Percentiles rank a stretch among this genome's conserved stretches.
These are phyloP conservation scores for Adansonia grandidieri DNA, from an alignment of 441 rosid genomes.

Conservation along the genomic window DNA sequence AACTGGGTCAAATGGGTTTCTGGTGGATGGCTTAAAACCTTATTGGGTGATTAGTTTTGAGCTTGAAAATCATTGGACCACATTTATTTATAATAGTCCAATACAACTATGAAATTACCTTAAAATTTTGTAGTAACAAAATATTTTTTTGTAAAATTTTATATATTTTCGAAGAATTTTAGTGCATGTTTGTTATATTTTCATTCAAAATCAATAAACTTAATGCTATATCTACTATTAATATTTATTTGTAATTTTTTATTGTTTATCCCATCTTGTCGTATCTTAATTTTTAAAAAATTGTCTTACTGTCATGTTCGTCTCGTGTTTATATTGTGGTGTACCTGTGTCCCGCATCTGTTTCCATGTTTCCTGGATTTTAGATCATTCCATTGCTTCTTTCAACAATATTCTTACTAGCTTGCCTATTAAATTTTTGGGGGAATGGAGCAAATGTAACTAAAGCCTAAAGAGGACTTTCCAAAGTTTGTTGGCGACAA, in stretches of 20 bases:
- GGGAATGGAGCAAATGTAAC: neutral
- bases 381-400: neutral
- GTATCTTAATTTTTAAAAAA: neutral
- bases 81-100: neutral
- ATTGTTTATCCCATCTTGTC: neutral
- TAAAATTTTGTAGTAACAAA: neutral
- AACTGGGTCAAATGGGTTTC: neutral
- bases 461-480: neutral
- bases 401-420: neutral
- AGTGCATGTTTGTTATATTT: neutral
- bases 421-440: neutral
- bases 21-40: neutral
- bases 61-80: neutral
- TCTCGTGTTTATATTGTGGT: neutral
- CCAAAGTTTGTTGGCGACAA: neutral
- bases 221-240: neutral
- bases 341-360: neutral
- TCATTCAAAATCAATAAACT: neutral
- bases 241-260: neutral
- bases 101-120: neutral
- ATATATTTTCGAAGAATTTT: neutral
- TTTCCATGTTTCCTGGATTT: neutral
- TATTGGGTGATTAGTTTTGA: neutral
- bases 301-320: neutral
- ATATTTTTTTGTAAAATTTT: neutral